Evolutionary conservation across 2,329 filamentous ascomycete species (phyloP).

Genomic region (Aspergillus hiratsukae): DNA sequence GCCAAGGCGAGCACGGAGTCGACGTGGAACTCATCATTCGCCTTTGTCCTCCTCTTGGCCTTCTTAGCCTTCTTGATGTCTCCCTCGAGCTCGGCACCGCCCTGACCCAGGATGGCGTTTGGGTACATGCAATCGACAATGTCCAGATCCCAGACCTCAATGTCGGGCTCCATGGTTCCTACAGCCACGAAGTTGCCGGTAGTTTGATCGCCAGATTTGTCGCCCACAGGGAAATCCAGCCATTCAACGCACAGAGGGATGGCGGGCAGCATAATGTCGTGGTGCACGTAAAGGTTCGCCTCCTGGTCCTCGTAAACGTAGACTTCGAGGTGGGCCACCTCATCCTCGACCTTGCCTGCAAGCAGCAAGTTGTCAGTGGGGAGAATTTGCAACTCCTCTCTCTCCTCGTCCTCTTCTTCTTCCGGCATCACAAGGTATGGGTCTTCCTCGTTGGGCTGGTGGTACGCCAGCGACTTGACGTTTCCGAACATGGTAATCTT

Average conservation of each 20-base stretch:
- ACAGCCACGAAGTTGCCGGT: conserved; percentile 90
- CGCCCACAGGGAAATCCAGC: conserved; percentile 86
- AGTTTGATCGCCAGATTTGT: conserved; percentile 59
- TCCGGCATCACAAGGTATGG: conserved; percentile 90
- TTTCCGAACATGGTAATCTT: conserved; percentile 93
- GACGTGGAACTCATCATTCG: conserved; percentile 88
- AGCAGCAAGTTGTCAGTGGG: conserved; percentile 89
- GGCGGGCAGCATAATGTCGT: conserved; percentile 98
- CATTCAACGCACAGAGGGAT: conserved; percentile 95
- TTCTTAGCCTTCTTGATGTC: conserved; percentile 68
- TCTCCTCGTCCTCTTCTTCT: conserved; percentile 78
- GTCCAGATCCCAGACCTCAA: conserved; percentile 97
- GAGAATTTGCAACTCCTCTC: conserved; percentile 89
- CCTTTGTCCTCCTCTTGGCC: conserved; percentile 86
- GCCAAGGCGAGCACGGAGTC: conserved; percentile 88
- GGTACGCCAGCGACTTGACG: conserved; percentile 86
- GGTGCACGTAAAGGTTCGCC: conserved; percentile 97
- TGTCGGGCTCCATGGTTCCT: conserved; percentile 96
- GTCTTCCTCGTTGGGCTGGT: conserved; percentile 89
- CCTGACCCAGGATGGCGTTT: conserved; percentile 87
- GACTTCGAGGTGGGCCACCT: conserved; percentile 91
- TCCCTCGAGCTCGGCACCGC: conserved; percentile 41
- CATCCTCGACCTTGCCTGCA: conserved; percentile 91
- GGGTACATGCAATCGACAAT: conserved; percentile 97
- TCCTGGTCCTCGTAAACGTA: conserved; percentile 95